Base-by-base conservation (phyloP, 306 rosid species). In the Cicer bijugum region DNA sequence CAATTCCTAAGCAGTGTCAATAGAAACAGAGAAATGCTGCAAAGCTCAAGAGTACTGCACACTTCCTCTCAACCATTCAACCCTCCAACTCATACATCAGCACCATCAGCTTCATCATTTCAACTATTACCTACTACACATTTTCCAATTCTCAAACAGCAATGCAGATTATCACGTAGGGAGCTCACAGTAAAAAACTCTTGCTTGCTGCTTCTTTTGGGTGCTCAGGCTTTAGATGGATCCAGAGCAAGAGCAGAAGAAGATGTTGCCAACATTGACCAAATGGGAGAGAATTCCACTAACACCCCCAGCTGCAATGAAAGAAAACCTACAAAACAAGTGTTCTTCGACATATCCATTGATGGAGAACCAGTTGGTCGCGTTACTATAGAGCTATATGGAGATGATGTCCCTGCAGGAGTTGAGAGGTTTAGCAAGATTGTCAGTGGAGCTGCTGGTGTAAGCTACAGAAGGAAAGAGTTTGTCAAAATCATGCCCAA, bases 401-500 rank as follows among this genome's bases (percentile, higher is more conserved):
- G 90, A 47, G 84, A 89, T 4, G 86, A 87, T 1, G 80, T 75
- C 20, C 91, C 95, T 0, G 53, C 74, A 33, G 96, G 96, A 48
- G 95, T 81, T 33, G 84, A 85, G 8, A 88, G 96, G 78, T 83
- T 94, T 35, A 75, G 83, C 9, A 87, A 71, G 71, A 88, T 94
- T 81, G 93, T 81, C 0, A 94, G 92, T 65, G 99, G 97, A 48
- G 89, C 90, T 23, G 94, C 95, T 38, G 97, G 99, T 45, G 69
- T 90, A 55, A 91, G 94, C 86, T 91, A 94, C 77, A 85, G 96
- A 78, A 94, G 93, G 75, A 91, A 94, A 82, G 95, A 89, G 84
- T 91, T 94, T 12, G 79, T 86, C 33, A 91, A 88, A 80, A 88
- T 94, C 82, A 79, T 87, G 85, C 89, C 97, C 0, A 85, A 75